Conservation (phyloP, 441 rosid species). For the Erodium moschatum region DNA sequence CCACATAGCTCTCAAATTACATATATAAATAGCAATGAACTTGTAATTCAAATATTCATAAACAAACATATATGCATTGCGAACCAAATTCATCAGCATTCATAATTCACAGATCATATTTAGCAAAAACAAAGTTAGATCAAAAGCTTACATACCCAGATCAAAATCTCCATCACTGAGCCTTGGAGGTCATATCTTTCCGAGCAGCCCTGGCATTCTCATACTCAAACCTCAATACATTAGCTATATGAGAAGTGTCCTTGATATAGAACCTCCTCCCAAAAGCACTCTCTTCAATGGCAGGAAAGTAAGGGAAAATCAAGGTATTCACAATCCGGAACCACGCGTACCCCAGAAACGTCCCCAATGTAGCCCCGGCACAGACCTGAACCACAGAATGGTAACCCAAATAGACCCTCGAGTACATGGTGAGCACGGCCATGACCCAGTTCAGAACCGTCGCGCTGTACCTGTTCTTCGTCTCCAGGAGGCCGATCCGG, state of each 20-base stretch:
- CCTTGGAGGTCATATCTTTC: constrained; percentile 37
- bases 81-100: not conserved
- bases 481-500: constrained; percentile 51
- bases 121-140: no score
- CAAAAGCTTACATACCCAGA: constrained; percentile 25
- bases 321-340: constrained; percentile 67
- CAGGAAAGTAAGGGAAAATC: constrained; percentile 41
- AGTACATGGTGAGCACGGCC: constrained; percentile 65
- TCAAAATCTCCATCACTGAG: constrained; percentile 29
- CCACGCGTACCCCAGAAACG: constrained; percentile 54
- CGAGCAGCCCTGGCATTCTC: constrained; percentile 81
- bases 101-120: no score
- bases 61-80: no score
- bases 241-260: constrained; percentile 82
- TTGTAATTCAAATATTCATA: no score
- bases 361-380: constrained; percentile 64
- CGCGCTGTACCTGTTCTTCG: constrained; percentile 28
- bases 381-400: constrained; percentile 76
- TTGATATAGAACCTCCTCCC: constrained; percentile 69
- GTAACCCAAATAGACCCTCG: constrained; percentile 86
- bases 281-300: constrained; percentile 59
- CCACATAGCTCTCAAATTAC: no score
- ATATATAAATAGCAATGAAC: no score
- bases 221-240: constrained; percentile 81
- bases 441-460: constrained; percentile 42